These are phyloP conservation scores for Penicillium sclerotiorum DNA, from an alignment of 2,329 filamentous ascomycete species.

Conservation along the genomic window DNA sequence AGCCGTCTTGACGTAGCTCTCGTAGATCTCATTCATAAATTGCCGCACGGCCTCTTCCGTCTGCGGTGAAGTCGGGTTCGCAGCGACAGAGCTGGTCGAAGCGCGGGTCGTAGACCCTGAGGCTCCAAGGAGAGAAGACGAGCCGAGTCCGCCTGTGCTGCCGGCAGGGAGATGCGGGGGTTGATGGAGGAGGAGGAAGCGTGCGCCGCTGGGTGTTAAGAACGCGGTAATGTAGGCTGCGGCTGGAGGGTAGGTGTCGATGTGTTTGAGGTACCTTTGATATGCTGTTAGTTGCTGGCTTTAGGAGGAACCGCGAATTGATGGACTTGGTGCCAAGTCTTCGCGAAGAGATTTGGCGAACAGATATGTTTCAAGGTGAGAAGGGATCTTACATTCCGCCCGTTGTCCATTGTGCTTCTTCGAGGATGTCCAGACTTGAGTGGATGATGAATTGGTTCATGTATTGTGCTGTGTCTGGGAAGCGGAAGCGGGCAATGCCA, in stretches of 20 bases:
- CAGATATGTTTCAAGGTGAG: no score
- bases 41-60: conserved; percentile 94
- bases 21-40: conserved; percentile 95
- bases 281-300: background rate
- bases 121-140: conserved; percentile 34
- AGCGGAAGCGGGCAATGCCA: conserved; percentile 86
- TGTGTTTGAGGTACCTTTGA: conserved; percentile 86
- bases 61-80: conserved; percentile 83
- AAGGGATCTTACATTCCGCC: conserved; percentile 69
- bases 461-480: conserved; percentile 83
- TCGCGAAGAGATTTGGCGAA: background rate
- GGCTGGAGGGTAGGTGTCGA: conserved; percentile 83
- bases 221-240: conserved; percentile 95
- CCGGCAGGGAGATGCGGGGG: conserved; percentile 57
- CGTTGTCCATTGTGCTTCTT: conserved; percentile 92
- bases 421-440: conserved; percentile 88
- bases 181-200: conserved; percentile 92
- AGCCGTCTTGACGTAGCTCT: conserved; percentile 92
- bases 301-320: no score
- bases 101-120: conserved; percentile 40
- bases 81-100: conserved; percentile 70
- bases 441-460: conserved; percentile 98
- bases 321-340: background rate
- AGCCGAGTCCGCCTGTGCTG: conserved; percentile 22
- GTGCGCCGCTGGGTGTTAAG: conserved; percentile 86